Evolutionary conservation across 306 rosid genomes (phyloP), one percentile per base, ranked within the genome.

Genomic region (Psophocarpus tetragonolobus): DNA sequence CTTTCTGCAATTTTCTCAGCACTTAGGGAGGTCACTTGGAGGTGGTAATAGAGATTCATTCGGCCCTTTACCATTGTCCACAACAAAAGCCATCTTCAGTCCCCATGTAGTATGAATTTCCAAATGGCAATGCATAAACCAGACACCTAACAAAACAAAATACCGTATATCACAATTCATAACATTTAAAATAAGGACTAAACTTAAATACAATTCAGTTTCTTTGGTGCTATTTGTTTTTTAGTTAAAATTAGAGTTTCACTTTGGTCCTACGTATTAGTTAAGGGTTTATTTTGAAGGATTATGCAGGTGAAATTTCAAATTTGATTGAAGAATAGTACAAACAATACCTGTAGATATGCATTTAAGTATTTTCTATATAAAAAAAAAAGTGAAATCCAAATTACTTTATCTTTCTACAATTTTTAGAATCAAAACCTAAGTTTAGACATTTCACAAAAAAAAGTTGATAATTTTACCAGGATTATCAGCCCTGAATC

Each of bases 41-140:
- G 93, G 96, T 23, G 97, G 97, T 17, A 88, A 45, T 73, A 92
- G 39, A 80, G 94, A 86, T 71, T 92, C 86, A 60, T 86, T 83
- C 42, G 92, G 90, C 41, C 94, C 94, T 79, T 87, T 76, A 15
- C 94, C 96, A 83, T 90, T 87, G 80, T 92, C 92, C 80, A 92
- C 97, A 51, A 92, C 75, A 68, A 92, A 92, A 75, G 96, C 97
- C 97, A 90, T 92, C 85, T 92, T 92, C n/a, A 92, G 48, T 64
- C 97, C 96, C 93, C 96, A 88, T 44, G 92, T 92, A 18, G 98
- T 93, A 77, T 93, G 98, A 73, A 89, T 68, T 79, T 93, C 98
- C 79, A 80, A 75, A 57, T 84, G 84, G 3, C 87, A 80, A 61
- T 92, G 97, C 93, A 92, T 88, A 68, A 92, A 92, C 97, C 93